Evolutionary conservation across 495 filamentous ascomycete genomes (phyloP).

Genomic region (Emericellopsis terricola): DNA sequence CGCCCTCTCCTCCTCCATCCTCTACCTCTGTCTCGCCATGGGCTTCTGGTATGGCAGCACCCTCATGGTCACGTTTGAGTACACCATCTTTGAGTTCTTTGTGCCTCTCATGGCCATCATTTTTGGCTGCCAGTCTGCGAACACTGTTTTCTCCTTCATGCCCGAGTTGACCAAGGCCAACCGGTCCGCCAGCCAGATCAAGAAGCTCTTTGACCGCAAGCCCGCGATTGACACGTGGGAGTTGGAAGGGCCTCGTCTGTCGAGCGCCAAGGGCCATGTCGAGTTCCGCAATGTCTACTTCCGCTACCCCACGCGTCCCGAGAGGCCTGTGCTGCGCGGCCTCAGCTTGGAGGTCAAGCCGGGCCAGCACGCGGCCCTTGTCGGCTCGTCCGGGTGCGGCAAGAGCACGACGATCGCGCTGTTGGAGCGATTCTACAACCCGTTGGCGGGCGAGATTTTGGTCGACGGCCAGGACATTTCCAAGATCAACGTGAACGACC

Average conservation of each 20-base stretch:
- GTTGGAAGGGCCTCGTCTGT: neutral
- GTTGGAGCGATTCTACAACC: slow-evolving; percentile 43
- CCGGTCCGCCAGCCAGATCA: too few species aligned
- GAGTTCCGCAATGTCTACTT: slow-evolving; percentile 30
- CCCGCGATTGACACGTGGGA: slow-evolving; percentile 4
- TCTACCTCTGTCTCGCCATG: slow-evolving; percentile 30
- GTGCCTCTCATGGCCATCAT: slow-evolving; percentile 40
- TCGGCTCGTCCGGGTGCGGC: slow-evolving; percentile 37
- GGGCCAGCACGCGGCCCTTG: slow-evolving; percentile 34
- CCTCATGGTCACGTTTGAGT: slow-evolving; percentile 28
- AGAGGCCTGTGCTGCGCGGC: slow-evolving; percentile 18
- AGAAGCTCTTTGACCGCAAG: slow-evolving; percentile 8
- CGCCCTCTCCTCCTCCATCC: slow-evolving; percentile 13
- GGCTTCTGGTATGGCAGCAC: slow-evolving; percentile 39
- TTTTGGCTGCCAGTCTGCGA: slow-evolving; percentile 29
- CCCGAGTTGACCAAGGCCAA: too few species aligned
- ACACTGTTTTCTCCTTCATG: slow-evolving; percentile 37
- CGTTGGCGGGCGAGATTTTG: slow-evolving; percentile 31
- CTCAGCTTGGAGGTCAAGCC: slow-evolving; percentile 24
- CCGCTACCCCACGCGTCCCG: slow-evolving; percentile 24
- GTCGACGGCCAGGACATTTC: slow-evolving; percentile 26
- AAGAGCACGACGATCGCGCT: slow-evolving; percentile 39
- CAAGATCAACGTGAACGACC: slow-evolving; percentile 14
- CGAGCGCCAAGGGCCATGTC: slow-evolving; percentile 19
- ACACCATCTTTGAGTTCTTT: slow-evolving; percentile 33